Base-by-base conservation (phyloP, 306 rosid genomes). In the Sindora glabra region DNA sequence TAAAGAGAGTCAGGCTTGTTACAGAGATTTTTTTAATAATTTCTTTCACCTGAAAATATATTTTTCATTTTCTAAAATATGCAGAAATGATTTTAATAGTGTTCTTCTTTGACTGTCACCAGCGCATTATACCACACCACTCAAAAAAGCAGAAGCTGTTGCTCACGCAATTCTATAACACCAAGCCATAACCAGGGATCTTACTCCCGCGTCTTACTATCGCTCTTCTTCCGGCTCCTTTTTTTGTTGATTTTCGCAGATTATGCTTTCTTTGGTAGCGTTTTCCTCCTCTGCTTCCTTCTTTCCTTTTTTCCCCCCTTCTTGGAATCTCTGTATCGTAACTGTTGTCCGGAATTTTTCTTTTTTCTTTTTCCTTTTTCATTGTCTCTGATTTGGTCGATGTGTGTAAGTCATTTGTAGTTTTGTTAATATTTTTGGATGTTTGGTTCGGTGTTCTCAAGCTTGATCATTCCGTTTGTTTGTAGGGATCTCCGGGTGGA, bases 71-170 rank as follows among this genome's bases (percentile, higher is more conserved):
- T n/a, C n/a, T 5, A 24, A 18, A 44, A 39, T 3, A 19, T 32
- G 8, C 45, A 1, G 11, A 36, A 41, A 19, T 42, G 16, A 59
- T 41, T 36, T 68, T 37, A 48, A 46, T 68, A 25, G 60, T 74
- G 74, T 74, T 78, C 77, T 63, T 74, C 82, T 76, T 81, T 81
- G 92, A 89, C 89, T 71, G 89, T 81, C 74, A 75, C 87, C 89
- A 79, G 92, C 86, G 82, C 92, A 86, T 81, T 77, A 63, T 69
- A 77, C 77, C 82, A 77, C 70, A 74, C 79, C 81, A 68, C 80
- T 78, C 77, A 74, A 74, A 54, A 74, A 62, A 64, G 77, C 75
- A 74, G 71, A 56, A 65, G 50, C 71, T 71, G 48, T 75, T 77
- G 8, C 62, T 48, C 66, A 64, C 82, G 26, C 81, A 59, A 59